Conservation (phyloP, 73 alveolate species). For the Paramecium caudatum region DNA sequence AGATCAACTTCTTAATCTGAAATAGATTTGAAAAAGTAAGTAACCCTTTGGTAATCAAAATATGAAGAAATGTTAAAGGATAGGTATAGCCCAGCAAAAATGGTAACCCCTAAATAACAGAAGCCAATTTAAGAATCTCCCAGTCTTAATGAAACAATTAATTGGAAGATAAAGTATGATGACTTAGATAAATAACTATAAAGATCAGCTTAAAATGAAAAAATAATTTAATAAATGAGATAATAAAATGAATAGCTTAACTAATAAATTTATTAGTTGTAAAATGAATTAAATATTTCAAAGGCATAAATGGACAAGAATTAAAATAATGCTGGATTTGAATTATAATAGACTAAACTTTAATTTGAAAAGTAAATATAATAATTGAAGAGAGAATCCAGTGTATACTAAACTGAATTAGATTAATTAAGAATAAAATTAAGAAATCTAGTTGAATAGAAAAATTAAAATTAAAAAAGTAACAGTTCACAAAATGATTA, state of each 20-base stretch:
- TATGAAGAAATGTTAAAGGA: conserved; percentile 11
- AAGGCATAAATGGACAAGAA: too few species aligned
- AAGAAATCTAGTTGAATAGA: not conserved
- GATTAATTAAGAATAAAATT: not conserved
- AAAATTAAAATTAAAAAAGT: not conserved
- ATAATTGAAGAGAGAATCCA: not conserved
- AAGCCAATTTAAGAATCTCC: not conserved
- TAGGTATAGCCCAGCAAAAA: not conserved
- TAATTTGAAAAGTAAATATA: not conserved
- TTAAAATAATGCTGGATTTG: too few species aligned
- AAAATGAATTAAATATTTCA: too few species aligned
- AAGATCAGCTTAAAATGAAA: not conserved
- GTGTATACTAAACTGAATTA: not conserved
- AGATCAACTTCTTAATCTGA: too few species aligned
- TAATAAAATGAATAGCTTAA: not conserved
- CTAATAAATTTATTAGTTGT: not conserved
- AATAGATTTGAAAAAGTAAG: not conserved
- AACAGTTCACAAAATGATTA: not conserved
- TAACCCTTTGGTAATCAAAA: not conserved
- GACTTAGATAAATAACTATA: not conserved
- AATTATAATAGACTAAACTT: too few species aligned
- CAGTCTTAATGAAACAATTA: not conserved
- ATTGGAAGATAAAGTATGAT: conserved; percentile 11
- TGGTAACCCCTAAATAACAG: not conserved
- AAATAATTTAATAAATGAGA: not conserved